These are phyloP conservation scores for Termitomyces sp. DNA, from an alignment of 768 basidiomycete genomes.

Conservation along the genomic window DNA sequence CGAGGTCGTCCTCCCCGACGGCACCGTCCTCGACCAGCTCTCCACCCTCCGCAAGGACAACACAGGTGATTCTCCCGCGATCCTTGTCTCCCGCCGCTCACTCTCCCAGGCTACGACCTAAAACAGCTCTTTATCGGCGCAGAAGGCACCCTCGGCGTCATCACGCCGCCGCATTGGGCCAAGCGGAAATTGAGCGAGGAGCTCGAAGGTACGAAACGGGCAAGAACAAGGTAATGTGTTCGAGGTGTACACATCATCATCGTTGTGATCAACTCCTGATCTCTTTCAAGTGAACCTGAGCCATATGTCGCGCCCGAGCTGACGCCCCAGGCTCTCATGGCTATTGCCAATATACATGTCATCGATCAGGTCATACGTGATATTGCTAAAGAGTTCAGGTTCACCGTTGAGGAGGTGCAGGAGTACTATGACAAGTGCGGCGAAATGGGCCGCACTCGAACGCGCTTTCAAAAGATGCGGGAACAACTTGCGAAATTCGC, in stretches of 20 bases:
- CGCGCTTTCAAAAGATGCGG: constrained; percentile 66
- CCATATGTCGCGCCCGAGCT: constrained; percentile 13
- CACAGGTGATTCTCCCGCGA: constrained; percentile 52
- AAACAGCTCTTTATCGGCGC: constrained; percentile 98
- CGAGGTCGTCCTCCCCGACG: constrained; percentile 94
- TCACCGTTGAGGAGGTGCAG: constrained; percentile 72
- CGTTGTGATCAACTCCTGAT: neutral
- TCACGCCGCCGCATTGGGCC: constrained; percentile 78
- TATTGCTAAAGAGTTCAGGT: constrained; percentile 66
- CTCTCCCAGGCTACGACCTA: constrained; percentile 78
- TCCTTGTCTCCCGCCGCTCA: neutral
- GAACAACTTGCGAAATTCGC: constrained; percentile 35
- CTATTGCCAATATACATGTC: constrained; percentile 48
- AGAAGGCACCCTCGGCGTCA: constrained; percentile 93
- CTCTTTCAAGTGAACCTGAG: constrained; percentile 13
- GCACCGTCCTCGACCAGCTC: constrained; percentile 83
- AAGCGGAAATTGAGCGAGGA: constrained; percentile 50
- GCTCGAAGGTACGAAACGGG: constrained; percentile 35
- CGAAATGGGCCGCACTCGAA: constrained; percentile 62
- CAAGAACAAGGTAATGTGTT: constrained; percentile 35
- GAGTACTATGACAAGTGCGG: constrained; percentile 73
- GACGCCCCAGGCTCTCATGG: constrained; percentile 28
- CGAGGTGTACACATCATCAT: neutral
- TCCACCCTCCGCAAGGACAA: constrained; percentile 96
- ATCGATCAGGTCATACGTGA: constrained; percentile 61